A percentile compares a stretch with the other conserved stretches of the same genome.
Evolutionary conservation across 139 green algal species (phyloP).

Genomic region (Chlamydomonas sphaeroides): DNA sequence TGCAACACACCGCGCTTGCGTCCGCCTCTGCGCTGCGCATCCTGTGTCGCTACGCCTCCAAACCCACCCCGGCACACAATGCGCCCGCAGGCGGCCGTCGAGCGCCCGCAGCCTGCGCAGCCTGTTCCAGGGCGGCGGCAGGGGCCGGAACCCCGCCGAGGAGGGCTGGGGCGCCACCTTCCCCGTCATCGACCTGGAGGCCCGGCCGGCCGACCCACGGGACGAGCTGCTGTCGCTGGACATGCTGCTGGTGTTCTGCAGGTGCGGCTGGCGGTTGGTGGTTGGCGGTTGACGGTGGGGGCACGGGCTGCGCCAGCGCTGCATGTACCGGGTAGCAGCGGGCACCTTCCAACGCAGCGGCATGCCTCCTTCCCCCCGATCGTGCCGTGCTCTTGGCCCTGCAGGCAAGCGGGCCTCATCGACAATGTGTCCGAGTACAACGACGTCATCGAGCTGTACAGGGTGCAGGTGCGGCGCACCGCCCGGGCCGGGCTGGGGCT

Average conservation of each 20-base stretch:
- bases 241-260: slow-evolving; percentile 41
- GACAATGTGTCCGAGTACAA: slow-evolving; percentile 46
- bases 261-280: background rate
- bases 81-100: background rate
- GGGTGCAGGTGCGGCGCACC: slow-evolving; percentile 28
- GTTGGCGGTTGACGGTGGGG: too few relatives aligned
- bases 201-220: slow-evolving; percentile 13
- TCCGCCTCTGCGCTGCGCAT: too few relatives aligned
- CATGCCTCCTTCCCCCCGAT: too few relatives aligned
- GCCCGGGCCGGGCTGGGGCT: too few relatives aligned
- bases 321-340: too few relatives aligned
- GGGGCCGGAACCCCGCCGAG: background rate
- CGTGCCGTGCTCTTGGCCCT: too few relatives aligned
- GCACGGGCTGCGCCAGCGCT: too few relatives aligned
- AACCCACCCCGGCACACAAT: too few relatives aligned
- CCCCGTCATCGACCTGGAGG: slow-evolving; percentile 8
- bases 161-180: background rate
- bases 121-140: background rate
- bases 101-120: slow-evolving; percentile 15
- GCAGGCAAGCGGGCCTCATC: slow-evolving; percentile 35
- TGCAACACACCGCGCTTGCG: too few relatives aligned
- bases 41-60: background rate
- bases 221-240: slow-evolving; percentile 33
- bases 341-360: too few relatives aligned
- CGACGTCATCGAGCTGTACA: slow-evolving; percentile 45